These are phyloP conservation scores for Globisporangium polare DNA, from an alignment of 352 stramenopile genomes.

Conservation along the genomic window DNA sequence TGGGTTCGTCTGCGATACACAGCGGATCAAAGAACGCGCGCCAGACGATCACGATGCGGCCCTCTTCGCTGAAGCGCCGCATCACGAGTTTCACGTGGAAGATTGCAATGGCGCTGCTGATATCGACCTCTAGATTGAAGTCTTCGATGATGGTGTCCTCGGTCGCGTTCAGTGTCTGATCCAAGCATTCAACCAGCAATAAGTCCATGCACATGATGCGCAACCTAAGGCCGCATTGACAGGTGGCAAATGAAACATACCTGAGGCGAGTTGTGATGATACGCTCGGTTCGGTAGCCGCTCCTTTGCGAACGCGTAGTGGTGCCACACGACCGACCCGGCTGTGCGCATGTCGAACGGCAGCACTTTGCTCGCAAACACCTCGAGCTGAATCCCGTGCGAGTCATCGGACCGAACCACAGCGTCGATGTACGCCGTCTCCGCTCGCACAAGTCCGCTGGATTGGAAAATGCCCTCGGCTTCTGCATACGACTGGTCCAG, in stretches of 20 bases:
- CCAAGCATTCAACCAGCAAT: no score
- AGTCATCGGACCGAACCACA: slow-evolving; percentile 29
- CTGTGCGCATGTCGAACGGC: slow-evolving; percentile 40
- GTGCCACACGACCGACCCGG: slow-evolving; percentile 38
- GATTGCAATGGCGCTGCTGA: slow-evolving; percentile 37
- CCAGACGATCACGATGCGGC: slow-evolving; percentile 57
- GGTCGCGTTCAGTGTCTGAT: slow-evolving; percentile 8
- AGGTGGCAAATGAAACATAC: no score
- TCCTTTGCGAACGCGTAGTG: slow-evolving; percentile 29
- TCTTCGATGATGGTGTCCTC: slow-evolving; percentile 58
- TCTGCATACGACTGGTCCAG: slow-evolving; percentile 27
- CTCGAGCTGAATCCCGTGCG: slow-evolving; percentile 33
- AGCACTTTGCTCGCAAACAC: slow-evolving; percentile 48
- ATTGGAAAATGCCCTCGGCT: slow-evolving; percentile 24
- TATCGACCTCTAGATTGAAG: slow-evolving; percentile 44
- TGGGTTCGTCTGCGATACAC: slow-evolving; percentile 35
- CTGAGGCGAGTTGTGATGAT: slow-evolving; percentile 39
- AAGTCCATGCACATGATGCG: no score
- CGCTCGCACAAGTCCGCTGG: slow-evolving; percentile 32
- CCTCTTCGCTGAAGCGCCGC: slow-evolving; percentile 41
- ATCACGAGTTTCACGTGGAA: slow-evolving; percentile 47
- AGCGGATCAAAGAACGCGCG: slow-evolving; percentile 42
- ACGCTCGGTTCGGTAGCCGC: slow-evolving; percentile 36
- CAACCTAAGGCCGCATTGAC: no score
- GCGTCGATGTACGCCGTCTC: slow-evolving; percentile 31